Evolutionary conservation across 768 basidiomycete genomes (phyloP).

Genomic region (Kwoniella sp.): DNA sequence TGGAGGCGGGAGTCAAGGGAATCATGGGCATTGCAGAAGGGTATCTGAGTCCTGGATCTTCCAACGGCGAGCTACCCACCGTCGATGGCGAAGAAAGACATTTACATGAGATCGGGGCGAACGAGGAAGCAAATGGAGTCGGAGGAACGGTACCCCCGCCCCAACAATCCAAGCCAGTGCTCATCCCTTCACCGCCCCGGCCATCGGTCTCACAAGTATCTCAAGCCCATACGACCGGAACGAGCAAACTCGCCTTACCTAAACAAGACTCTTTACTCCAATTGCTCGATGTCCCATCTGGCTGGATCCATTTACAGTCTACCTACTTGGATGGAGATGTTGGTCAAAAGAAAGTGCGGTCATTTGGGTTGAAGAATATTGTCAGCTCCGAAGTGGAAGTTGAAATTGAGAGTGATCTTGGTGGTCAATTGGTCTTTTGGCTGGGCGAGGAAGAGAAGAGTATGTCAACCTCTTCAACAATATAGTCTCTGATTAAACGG

Average conservation of each 20-base stretch:
- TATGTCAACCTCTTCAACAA: constrained; percentile 25
- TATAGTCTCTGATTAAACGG: not conserved
- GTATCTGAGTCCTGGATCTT: constrained; percentile 19
- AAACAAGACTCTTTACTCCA: constrained; percentile 26
- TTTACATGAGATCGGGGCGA: not conserved
- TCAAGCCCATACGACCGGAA: not conserved
- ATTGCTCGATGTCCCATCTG: constrained; percentile 42
- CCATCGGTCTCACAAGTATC: constrained; percentile 4
- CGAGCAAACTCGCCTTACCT: constrained; percentile 14
- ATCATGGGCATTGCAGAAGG: constrained; percentile 40
- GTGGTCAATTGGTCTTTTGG: constrained; percentile 39
- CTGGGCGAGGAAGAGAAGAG: constrained; percentile 41
- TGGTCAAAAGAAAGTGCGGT: constrained; percentile 31
- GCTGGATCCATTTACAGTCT: constrained; percentile 50
- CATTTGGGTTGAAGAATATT: constrained; percentile 40
- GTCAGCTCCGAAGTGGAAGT: constrained; percentile 28
- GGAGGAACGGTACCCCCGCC: constrained; percentile 8
- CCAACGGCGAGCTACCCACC: not conserved
- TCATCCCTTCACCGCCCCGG: constrained; percentile 10
- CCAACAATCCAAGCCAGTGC: constrained; percentile 5
- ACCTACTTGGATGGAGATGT: constrained; percentile 43
- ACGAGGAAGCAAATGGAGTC: not conserved
- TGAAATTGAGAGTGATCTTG: constrained; percentile 38
- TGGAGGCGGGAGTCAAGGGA: constrained; percentile 46
- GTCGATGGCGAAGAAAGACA: not conserved